phyloP scores from a whole-genome alignment of 495 filamentous ascomycete genomes.

The Lasiosphaeria hispida region DNA sequence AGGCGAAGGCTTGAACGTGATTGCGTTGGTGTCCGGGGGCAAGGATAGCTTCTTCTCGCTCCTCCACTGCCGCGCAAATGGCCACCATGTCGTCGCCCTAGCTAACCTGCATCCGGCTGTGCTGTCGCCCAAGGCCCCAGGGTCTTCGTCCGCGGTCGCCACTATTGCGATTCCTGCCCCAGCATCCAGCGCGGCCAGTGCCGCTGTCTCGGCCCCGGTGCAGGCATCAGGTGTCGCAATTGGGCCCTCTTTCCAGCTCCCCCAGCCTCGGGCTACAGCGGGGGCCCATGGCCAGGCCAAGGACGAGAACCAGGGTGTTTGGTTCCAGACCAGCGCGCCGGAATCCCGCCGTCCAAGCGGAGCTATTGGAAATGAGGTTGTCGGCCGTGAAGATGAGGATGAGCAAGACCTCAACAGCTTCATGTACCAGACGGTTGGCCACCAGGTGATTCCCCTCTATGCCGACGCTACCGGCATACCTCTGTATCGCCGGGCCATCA shows the following conservation, averaged over 20 bases:
- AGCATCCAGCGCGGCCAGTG: conserved; percentile 14
- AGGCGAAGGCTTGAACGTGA: conserved; percentile 63
- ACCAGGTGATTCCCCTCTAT: conserved; percentile 83
- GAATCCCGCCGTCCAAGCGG: too few species aligned
- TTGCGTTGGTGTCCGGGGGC: conserved; percentile 90
- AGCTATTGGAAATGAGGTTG: too few species aligned
- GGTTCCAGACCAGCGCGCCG: too few species aligned
- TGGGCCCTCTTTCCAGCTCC: background rate
- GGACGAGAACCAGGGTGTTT: background rate
- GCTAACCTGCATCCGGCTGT: conserved; percentile 78
- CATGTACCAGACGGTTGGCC: conserved; percentile 99
- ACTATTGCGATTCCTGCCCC: conserved; percentile 1
- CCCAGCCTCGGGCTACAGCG: background rate
- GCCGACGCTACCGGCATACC: conserved; percentile 71
- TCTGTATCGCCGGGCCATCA: conserved; percentile 73
- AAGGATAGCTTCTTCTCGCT: conserved; percentile 96
- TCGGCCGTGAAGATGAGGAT: conserved; percentile 28
- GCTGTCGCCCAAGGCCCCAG: conserved; percentile 6
- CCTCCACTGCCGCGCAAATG: conserved; percentile 82
- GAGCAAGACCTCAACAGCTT: conserved; percentile 85
- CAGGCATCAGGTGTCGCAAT: conserved; percentile 2
- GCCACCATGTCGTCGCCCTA: conserved; percentile 80
- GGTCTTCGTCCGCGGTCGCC: conserved; percentile 8
- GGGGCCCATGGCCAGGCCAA: background rate
- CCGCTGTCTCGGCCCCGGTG: conserved; percentile 12